Percentiles rank a stretch among this genome's conserved stretches.
Evolutionary conservation across 805 yeast species (phyloP).

Genomic region (Candida saitoana): DNA sequence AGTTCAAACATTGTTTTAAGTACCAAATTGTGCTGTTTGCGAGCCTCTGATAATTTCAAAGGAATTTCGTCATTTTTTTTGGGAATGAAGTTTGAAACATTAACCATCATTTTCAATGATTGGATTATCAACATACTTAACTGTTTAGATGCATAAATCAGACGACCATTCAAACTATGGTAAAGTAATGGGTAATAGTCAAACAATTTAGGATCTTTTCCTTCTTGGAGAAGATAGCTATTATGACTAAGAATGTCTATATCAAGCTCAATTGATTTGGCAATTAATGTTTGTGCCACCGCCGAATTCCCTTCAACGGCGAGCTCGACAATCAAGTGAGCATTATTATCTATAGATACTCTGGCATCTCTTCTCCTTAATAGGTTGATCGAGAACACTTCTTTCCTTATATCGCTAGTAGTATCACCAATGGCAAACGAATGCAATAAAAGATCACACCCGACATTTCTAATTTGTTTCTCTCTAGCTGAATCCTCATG

Average conservation of each 20-base stretch:
- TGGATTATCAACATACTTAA: conserved; percentile 9
- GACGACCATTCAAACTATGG: conserved; percentile 14
- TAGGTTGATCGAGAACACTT: conserved; percentile 31
- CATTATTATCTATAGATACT: conserved; percentile 42
- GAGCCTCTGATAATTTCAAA: conserved; percentile 20
- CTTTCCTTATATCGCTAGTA: conserved; percentile 14
- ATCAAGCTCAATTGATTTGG: conserved; percentile 45
- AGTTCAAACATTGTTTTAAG: conserved; percentile 17
- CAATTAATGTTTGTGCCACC: conserved; percentile 33
- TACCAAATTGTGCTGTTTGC: conserved; percentile 29
- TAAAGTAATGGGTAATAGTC: conserved; percentile 33
- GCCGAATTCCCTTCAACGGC: conserved; percentile 16
- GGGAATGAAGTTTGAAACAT: conserved; percentile 19
- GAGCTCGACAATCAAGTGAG: conserved; percentile 24
- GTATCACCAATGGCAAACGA: conserved; percentile 16
- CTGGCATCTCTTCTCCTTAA: conserved; percentile 46
- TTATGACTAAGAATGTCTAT: conserved; percentile 33
- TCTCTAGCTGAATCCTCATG: neutral
- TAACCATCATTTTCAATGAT: conserved; percentile 16
- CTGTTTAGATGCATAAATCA: conserved; percentile 7
- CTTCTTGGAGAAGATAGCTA: conserved; percentile 16
- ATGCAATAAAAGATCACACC: conserved; percentile 11
- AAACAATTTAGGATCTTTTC: conserved; percentile 23
- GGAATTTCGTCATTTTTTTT: conserved; percentile 17
- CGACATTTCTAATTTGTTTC: conserved; percentile 1